phyloP scores from a whole-genome alignment of 305 asterid genomes.

The Ajuga reptans region DNA sequence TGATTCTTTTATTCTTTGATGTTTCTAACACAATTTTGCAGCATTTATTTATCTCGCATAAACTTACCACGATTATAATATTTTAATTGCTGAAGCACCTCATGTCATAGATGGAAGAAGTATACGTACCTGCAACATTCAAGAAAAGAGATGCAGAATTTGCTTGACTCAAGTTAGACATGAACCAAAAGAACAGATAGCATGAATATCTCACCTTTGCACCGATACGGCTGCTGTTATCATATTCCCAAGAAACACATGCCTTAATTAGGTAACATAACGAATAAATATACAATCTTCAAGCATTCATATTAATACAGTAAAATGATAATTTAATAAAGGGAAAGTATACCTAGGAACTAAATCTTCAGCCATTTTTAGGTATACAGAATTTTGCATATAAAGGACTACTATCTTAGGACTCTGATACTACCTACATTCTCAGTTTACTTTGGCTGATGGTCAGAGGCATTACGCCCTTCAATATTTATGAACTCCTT shows the following conservation, averaged over 20 bases:
- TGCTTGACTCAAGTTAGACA: background rate
- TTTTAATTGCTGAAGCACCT: slow-evolving; percentile 4
- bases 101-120: background rate
- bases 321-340: background rate
- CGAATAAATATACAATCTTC: slow-evolving; percentile 21
- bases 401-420: slow-evolving; percentile 40
- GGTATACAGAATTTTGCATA: slow-evolving; percentile 42
- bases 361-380: slow-evolving; percentile 53
- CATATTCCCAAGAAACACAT: slow-evolving; percentile 58
- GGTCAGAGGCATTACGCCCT: slow-evolving; percentile 28
- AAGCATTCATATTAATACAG: background rate
- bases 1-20: background rate
- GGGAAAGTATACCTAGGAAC: slow-evolving; percentile 43
- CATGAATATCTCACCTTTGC: slow-evolving; percentile 52
- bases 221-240: slow-evolving; percentile 35
- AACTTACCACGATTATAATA: background rate
- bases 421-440: slow-evolving; percentile 28
- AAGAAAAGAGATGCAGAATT: slow-evolving; percentile 19
- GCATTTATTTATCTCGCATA: slow-evolving; percentile 1
- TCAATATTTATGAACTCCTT: slow-evolving; percentile 36
- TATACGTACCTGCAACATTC: slow-evolving; percentile 50
- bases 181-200: slow-evolving; percentile 2
- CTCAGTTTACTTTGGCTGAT: slow-evolving; percentile 32
- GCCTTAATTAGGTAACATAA: slow-evolving; percentile 61
- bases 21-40: background rate